These are phyloP conservation scores for Bipolaris zeicola DNA, from an alignment of 2,329 filamentous ascomycete species.

Conservation along the genomic window DNA sequence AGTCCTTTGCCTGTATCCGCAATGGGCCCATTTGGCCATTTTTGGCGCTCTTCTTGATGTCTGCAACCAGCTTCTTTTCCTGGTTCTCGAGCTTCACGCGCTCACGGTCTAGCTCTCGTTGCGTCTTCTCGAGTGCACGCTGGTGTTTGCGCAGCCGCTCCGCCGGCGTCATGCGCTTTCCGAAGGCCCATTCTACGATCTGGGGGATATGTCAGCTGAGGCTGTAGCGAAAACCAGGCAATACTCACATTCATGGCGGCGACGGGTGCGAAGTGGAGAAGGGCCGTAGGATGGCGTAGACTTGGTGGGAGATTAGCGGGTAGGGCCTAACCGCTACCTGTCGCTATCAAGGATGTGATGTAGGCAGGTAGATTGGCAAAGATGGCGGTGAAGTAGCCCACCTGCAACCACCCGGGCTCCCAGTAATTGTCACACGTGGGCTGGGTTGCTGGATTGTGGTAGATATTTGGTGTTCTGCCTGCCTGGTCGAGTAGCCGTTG, in stretches of 20 bases:
- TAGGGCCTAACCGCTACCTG: slow-evolving; percentile 4
- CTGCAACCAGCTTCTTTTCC: slow-evolving; percentile 93
- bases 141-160: slow-evolving; percentile 93
- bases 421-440: not conserved
- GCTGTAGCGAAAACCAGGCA: not conserved
- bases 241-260: slow-evolving; percentile 55
- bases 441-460: slow-evolving; percentile 1
- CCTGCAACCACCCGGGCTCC: not conserved
- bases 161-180: slow-evolving; percentile 97
- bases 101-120: slow-evolving; percentile 93
- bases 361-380: not conserved
- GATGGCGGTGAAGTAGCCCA: not conserved
- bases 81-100: slow-evolving; percentile 96
- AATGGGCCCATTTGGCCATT: slow-evolving; percentile 98
- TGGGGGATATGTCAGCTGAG: slow-evolving; percentile 1
- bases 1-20: slow-evolving; percentile 97
- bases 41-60: slow-evolving; percentile 98
- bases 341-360: not conserved
- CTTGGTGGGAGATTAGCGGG: slow-evolving; percentile 12
- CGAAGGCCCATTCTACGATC: slow-evolving; percentile 98
- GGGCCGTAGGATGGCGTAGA: slow-evolving; percentile 1
- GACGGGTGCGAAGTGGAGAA: slow-evolving; percentile 15
- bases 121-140: slow-evolving; percentile 94
- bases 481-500: slow-evolving; percentile 6
- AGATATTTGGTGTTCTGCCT: slow-evolving; percentile 10